A percentile compares a stretch with the other conserved stretches of the same genome.
phyloP scores from a whole-genome alignment of 306 rosid species.

The Casuarina equisetifolia region DNA sequence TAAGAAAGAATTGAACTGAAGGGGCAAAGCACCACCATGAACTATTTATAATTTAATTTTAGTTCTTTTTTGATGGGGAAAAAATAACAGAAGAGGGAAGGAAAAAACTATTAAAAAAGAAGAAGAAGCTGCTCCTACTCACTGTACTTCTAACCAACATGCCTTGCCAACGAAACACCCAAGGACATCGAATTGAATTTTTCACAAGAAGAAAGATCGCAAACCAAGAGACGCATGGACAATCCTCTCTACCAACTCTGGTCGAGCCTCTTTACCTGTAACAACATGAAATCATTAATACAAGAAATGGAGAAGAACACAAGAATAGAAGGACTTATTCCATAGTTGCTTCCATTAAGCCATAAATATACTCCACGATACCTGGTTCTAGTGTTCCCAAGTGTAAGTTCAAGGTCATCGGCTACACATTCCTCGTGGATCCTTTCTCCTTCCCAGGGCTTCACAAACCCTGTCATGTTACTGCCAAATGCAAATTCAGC shows the following conservation, averaged over 20 bases:
- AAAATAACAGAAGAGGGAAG: neutral
- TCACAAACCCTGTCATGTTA: slow-evolving; percentile 48
- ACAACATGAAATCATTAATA: slow-evolving; percentile 15
- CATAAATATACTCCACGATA: slow-evolving; percentile 13
- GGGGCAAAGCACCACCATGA: slow-evolving; percentile 44
- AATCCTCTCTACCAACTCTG: slow-evolving; percentile 6
- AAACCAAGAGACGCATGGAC: slow-evolving; percentile 3
- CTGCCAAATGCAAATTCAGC: slow-evolving; percentile 61
- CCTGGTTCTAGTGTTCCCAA: slow-evolving; percentile 53
- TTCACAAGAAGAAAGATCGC: slow-evolving; percentile 19
- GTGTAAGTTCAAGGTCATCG: slow-evolving; percentile 67
- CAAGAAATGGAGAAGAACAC: neutral
- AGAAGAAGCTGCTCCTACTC: slow-evolving; percentile 33
- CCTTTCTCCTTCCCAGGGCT: slow-evolving; percentile 71
- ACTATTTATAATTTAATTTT: slow-evolving; percentile 34
- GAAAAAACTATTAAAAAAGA: neutral
- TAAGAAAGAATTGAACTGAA: slow-evolving; percentile 34
- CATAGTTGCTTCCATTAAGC: neutral
- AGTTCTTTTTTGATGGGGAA: slow-evolving; percentile 23
- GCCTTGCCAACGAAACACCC: slow-evolving; percentile 32
- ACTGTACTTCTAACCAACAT: slow-evolving; percentile 42
- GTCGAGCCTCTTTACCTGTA: slow-evolving; percentile 33
- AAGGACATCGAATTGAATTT: slow-evolving; percentile 36
- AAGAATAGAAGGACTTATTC: neutral
- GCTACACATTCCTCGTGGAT: slow-evolving; percentile 62